Conservation (phyloP, 192 early-diverging fungal species). For the Neocallimastix lanati region DNA sequence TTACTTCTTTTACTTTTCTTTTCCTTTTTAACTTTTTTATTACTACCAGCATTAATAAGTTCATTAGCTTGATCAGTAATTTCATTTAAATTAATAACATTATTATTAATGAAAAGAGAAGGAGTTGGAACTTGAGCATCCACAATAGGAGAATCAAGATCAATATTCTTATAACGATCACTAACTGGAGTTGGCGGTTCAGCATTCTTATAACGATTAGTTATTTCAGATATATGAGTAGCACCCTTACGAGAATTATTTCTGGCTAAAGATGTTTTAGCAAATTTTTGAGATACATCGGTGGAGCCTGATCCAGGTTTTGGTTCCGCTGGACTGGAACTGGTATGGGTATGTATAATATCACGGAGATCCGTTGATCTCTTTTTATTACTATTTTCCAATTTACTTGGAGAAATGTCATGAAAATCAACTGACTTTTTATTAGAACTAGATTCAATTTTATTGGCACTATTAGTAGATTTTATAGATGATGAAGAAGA, state of each 20-base stretch:
- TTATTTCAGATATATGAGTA: neutral
- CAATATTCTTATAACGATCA: neutral
- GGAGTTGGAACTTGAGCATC: neutral
- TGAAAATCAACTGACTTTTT: neutral
- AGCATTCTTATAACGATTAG: neutral
- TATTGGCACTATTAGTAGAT: neutral
- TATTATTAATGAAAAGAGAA: neutral
- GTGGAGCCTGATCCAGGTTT: neutral
- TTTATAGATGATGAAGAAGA: neutral
- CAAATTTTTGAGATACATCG: neutral
- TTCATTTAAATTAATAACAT: neutral
- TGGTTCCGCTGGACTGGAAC: neutral
- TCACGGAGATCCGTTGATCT: neutral
- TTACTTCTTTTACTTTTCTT: neutral
- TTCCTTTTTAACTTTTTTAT: neutral
- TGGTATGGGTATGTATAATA: neutral
- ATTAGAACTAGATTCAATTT: neutral
- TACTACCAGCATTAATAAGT: neutral
- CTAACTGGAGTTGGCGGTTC: neutral
- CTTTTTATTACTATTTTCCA: neutral
- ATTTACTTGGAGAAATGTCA: neutral
- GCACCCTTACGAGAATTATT: neutral
- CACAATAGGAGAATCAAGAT: neutral
- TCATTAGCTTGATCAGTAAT: neutral
- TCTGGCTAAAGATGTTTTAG: neutral